Evolutionary conservation across 1,284 basidiomycete genomes (phyloP), one percentile per base, ranked within the genome.

Genomic region (Phylloporus sp.): DNA sequence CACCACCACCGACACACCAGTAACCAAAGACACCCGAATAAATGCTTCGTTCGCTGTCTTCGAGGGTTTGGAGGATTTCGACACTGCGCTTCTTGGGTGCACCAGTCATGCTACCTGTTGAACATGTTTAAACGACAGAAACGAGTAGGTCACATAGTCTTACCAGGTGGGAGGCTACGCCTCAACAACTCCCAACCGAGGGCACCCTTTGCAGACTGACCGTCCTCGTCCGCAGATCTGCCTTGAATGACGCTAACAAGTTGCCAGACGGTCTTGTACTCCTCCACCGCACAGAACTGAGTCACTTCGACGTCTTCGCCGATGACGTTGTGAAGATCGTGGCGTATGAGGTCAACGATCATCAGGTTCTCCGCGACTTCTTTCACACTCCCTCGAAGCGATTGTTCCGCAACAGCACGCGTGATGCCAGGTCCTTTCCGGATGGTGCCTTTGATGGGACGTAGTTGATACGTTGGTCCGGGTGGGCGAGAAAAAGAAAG

Each of bases 361-460:
- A 99, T 99, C 64, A 99, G 82, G 78, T 99, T 99, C 82, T 99
- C 97, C 0, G 97, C 97, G 2, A 97, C 90, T 80, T 99, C 97
- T 80, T 99, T 99, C 55, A 85, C 83, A 77, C 94, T 96, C 8
- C 89, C 90, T 29, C 86, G 84, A 41, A 99, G 83, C 4, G 86
- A 80, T 73, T 87, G 73, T 74, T 92, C 90, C 14, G 92, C 92
- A 47, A 86, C 82, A 43, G 85, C 85, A 15, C 90, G 88, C 29
- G 87, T 90, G 64, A 92, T 83, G 20, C 83, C 85, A 20, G 87
- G 86, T 8, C 82, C 86, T 77, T 93, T 94, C 62, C 88, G 88
- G 32, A 94, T 82, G 3, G 96, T 99, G 10, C 97, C 97, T 78
- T 99, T 99, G 81, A 99, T 99, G 1, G 97, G 97, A 63, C 96